A percentile compares a stretch with the other conserved stretches of the same genome.
These are phyloP conservation scores for Flaveria trinervia DNA, from an alignment of 129 eudicot genomes.

Conservation along the genomic window DNA sequence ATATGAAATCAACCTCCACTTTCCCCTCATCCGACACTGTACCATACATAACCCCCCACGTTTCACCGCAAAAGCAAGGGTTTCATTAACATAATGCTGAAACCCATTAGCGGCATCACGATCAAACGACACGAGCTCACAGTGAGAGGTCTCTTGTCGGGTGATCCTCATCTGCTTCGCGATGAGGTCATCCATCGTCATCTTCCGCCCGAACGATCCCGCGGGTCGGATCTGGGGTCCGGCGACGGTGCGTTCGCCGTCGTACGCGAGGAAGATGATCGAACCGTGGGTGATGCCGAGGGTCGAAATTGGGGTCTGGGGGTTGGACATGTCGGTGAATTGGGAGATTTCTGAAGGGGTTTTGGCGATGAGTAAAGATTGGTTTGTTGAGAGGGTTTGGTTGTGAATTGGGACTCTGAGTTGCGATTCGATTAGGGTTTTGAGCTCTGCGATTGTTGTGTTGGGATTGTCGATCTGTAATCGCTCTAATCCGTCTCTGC, in stretches of 20 bases:
- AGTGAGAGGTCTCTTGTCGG: slow-evolving; percentile 78
- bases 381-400: slow-evolving; percentile 78
- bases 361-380: slow-evolving; percentile 72
- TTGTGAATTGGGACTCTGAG: slow-evolving; percentile 65
- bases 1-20: slow-evolving; percentile 81
- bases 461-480: slow-evolving; percentile 65
- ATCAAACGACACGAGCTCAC: slow-evolving; percentile 83
- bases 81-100: slow-evolving; percentile 82
- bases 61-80: slow-evolving; percentile 80
- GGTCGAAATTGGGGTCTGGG: slow-evolving; percentile 49
- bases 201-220: slow-evolving; percentile 82
- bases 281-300: slow-evolving; percentile 72
- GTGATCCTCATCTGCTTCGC: slow-evolving; percentile 84
- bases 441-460: slow-evolving; percentile 67
- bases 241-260: slow-evolving; percentile 64
- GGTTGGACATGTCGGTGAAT: slow-evolving; percentile 74
- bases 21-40: slow-evolving; percentile 69
- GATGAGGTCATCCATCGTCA: slow-evolving; percentile 96
- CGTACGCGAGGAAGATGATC: slow-evolving; percentile 61
- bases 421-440: slow-evolving; percentile 72
- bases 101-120: slow-evolving; percentile 87
- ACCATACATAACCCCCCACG: slow-evolving; percentile 84
- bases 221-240: slow-evolving; percentile 61
- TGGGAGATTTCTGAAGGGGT: slow-evolving; percentile 49
- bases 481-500: slow-evolving; percentile 90